These are phyloP conservation scores for Immersiella caudata DNA, from an alignment of 495 filamentous ascomycete species.

Conservation along the genomic window DNA sequence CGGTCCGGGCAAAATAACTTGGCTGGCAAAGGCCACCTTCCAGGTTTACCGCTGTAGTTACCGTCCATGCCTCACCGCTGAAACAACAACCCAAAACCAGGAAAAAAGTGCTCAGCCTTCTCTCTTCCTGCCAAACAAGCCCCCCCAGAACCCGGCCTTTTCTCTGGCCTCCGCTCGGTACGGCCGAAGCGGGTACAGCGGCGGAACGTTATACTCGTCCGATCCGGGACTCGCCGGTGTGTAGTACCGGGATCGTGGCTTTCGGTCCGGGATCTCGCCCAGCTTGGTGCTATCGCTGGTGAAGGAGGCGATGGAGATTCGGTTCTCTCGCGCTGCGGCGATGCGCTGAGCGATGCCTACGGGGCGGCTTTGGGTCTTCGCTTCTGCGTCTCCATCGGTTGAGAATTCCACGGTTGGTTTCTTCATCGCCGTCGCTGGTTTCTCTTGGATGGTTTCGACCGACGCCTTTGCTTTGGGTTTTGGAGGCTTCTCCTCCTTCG, in stretches of 20 bases:
- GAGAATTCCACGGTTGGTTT: constrained; percentile 12
- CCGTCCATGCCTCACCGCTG: background rate
- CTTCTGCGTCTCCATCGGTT: background rate
- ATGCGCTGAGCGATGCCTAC: constrained; percentile 11
- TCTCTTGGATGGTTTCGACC: background rate
- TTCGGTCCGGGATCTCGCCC: constrained; percentile 40
- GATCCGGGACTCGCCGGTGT: constrained; percentile 18
- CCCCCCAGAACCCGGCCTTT: constrained; percentile 32
- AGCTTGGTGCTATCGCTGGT: constrained; percentile 42
- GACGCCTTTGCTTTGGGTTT: background rate
- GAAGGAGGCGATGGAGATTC: constrained; percentile 38
- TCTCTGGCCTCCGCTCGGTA: constrained; percentile 35
- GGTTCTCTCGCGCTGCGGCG: constrained; percentile 20
- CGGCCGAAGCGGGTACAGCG: constrained; percentile 37
- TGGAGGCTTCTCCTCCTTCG: constrained; percentile 2
- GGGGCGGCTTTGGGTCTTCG: constrained; percentile 1
- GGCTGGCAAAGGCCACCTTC: background rate
- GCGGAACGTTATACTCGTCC: constrained; percentile 36
- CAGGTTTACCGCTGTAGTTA: background rate
- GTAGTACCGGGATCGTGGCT: constrained; percentile 27
- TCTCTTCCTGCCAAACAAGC: constrained; percentile 32
- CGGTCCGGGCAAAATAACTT: background rate
- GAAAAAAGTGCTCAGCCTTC: constrained; percentile 4
- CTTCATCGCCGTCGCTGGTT: background rate
- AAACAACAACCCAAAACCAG: constrained; percentile 1